Base-by-base conservation (phyloP, 1,284 basidiomycete genomes). In the Papiliotrema laurentii region DNA sequence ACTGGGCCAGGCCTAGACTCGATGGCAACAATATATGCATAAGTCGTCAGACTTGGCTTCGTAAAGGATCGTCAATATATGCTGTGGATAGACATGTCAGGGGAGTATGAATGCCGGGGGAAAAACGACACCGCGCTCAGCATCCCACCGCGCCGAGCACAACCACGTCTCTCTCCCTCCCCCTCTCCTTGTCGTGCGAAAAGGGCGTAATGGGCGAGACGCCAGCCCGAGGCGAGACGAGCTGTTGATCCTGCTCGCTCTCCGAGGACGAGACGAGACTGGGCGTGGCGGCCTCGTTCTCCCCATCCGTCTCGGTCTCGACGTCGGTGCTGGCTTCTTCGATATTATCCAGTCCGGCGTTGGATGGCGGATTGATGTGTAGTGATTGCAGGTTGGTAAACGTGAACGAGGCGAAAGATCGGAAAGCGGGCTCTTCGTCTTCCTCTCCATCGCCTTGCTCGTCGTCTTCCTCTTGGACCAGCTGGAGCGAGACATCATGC, bases 351-450 rank as follows among this genome's bases (percentile, higher is more conserved):
- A 31, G 14, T 2, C 6, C 21, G 24, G 11, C 28, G n/a, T 13
- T 7, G n/a, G 30, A 16, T 2, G 41, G 21, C 22, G 41, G 26
- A 21, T 5, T n/a, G 11, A 43, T 43, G 27, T 43, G 16, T 13
- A 43, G 41, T 10, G 41, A 31, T 33, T 43, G 41, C 4, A 43
- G 41, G 18, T 43, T 43, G 27, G 41, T 43, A 25, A 43, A 43
- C 2, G 41, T 43, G 30, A 43, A 43, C 4, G 41, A 43, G 14
- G 41, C 16, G 30, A 13, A 43, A 3, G 41, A 31, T 3, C 41
- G 41, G 11, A 31, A 7, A 10, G 30, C 28, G 5, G n/a, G 16
- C 16, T 43, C 41, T 27, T 43, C 41, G n/a, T 43, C 41, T 2
- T 31, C 27, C 7, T 43, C 41, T 14, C 33, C 28, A 18, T 33